Base-by-base conservation (phyloP, 1,284 basidiomycete genomes). In the Exobasidium cylindrosporum region DNA sequence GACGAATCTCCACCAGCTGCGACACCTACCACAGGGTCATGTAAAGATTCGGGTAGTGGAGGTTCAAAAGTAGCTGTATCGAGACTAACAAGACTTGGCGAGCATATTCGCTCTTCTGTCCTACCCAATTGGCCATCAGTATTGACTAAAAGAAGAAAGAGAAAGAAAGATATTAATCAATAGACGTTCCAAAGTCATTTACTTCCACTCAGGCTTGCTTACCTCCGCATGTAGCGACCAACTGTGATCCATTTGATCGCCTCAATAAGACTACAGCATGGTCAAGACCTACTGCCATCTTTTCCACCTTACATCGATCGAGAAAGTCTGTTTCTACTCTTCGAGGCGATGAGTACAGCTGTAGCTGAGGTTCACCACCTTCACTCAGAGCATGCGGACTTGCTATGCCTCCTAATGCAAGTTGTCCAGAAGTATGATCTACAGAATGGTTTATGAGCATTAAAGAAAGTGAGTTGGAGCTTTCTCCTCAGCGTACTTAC, bases 1-100 rank as follows among this genome's bases (percentile, higher is more conserved):
- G 30, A 57, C 4, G 60, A 57, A 54, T 64, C 62, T 29, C 62
- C 62, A n/a, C 62, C 61, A n/a, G 62, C 62, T 21, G 60, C 31
- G 17, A 64, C 40, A n/a, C 49, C 35, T 14, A 54, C 24, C 4
- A 54, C 14, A 14, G 50, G 23, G 29, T 62, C 60, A n/a, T 24
- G n/a, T 14, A 11, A 11, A 17, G 24, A 17, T 24, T n/a, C 45
- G 11, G 47, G 23, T 3, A 29, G 26, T 35, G 58, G 29, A 14
- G 56, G 40, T 21, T 44, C 21, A 57, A 61, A 61, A 26, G 17
- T 21, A 23, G 6, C 21, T 23, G 28, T 6, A 29, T 31, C 52
- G 26, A 61, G n/a, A 21, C 32, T 17, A 21, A 50, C 26, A 23
- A 59, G 49, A 56, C 56, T 23, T 5, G 58, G 60, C 4, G 50